Percentiles rank a stretch among this genome's conserved stretches.
Conservation (phyloP, 73 alveolate species). For the Breviolum minutum region DNA sequence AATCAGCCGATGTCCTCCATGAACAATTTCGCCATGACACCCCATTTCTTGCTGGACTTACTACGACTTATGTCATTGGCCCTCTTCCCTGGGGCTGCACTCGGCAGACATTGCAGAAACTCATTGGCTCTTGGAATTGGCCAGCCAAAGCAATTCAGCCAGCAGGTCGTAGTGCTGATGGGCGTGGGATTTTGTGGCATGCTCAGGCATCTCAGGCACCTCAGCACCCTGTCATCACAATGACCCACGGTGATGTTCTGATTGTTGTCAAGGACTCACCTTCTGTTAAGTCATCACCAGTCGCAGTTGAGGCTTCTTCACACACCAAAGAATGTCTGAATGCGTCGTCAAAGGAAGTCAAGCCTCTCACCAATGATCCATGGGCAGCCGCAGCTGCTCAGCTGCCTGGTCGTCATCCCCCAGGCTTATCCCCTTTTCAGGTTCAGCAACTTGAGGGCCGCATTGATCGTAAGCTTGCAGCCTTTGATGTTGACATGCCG, state of each 20-base stretch:
- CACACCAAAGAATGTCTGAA: neutral
- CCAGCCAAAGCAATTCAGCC: neutral
- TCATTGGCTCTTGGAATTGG: neutral
- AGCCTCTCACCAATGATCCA: no score
- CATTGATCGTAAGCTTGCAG: neutral
- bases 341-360: no score
- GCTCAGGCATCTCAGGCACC: neutral
- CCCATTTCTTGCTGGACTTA: neutral
- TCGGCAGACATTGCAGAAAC: neutral
- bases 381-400: neutral
- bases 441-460: no score
- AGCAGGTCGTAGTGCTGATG: neutral
- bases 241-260: neutral
- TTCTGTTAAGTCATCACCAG: neutral
- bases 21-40: neutral
- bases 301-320: neutral
- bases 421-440: no score
- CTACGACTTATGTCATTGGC: neutral
- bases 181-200: neutral
- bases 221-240: neutral
- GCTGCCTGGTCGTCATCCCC: no score
- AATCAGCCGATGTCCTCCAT: neutral
- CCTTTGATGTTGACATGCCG: neutral
- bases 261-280: neutral
- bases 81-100: neutral